Conservation (phyloP, 768 basidiomycete genomes). For the Panaeolus papilionaceus region DNA sequence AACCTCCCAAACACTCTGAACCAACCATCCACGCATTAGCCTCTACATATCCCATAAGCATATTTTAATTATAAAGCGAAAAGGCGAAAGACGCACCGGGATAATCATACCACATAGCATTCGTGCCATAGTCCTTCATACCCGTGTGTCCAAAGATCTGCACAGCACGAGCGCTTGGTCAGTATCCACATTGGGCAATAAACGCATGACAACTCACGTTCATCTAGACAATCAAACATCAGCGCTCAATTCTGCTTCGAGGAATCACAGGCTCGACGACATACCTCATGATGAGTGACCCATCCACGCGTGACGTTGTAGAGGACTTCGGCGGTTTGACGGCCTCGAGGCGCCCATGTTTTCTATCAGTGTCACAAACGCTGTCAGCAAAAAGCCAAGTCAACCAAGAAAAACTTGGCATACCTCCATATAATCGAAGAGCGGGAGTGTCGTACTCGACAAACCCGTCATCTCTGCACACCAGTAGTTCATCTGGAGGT, state of each 20-base stretch:
- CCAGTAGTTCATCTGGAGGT: constrained; percentile 88
- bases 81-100: constrained; percentile 51
- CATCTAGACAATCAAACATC: constrained; percentile 43
- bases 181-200: not conserved
- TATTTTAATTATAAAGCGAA: not conserved
- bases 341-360: constrained; percentile 79
- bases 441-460: constrained; percentile 53
- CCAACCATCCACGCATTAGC: constrained; percentile 79
- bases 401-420: constrained; percentile 7
- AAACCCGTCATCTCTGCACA: constrained; percentile 71
- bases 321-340: constrained; percentile 65
- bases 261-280: not conserved
- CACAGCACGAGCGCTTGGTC: not conserved
- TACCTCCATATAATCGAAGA: constrained; percentile 77
- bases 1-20: not conserved
- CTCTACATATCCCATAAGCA: constrained; percentile 42
- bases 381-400: not conserved
- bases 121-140: constrained; percentile 67
- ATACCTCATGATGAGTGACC: constrained; percentile 70
- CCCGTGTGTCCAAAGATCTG: constrained; percentile 83
- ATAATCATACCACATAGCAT: constrained; percentile 74
- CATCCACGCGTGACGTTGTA: constrained; percentile 82
- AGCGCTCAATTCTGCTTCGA: not conserved
- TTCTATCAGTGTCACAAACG: constrained; percentile 45
- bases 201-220: constrained; percentile 49